Conservation (phyloP, 2,329 filamentous ascomycete species). For the Alternaria arborescens region DNA sequence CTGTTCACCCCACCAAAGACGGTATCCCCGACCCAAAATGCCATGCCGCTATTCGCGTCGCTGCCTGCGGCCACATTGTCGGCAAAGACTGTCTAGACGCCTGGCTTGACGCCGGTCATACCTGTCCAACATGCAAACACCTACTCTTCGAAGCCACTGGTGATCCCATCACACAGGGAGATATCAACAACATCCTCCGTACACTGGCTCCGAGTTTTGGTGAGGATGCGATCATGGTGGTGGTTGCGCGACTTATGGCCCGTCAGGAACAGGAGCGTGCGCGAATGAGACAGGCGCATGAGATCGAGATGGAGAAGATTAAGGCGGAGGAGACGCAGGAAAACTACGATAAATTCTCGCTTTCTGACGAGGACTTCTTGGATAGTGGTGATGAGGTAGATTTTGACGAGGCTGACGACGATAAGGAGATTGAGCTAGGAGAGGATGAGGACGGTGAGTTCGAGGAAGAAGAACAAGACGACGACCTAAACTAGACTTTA, state of each 20-base stretch:
- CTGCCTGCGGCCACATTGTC: constrained; percentile 27
- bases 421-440: constrained; percentile 1
- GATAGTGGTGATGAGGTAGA: constrained; percentile 21
- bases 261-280: constrained; percentile 8
- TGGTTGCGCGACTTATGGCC: constrained; percentile 16
- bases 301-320: constrained; percentile 12
- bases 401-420: constrained; percentile 2
- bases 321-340: constrained; percentile 8
- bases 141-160: constrained; percentile 21
- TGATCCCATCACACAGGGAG: constrained; percentile 19
- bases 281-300: constrained; percentile 5
- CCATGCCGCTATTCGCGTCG: constrained; percentile 28
- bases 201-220: constrained; percentile 3
- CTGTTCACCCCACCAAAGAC: constrained; percentile 9
- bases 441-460: constrained; percentile 3
- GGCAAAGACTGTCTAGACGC: constrained; percentile 27
- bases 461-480: constrained; percentile 1
- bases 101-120: constrained; percentile 29
- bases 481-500: neutral
- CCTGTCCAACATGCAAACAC: constrained; percentile 31
- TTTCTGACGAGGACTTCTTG: constrained; percentile 11
- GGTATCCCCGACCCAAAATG: neutral
- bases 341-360: neutral
- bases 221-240: constrained; percentile 3
- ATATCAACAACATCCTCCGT: constrained; percentile 7